phyloP scores from a whole-genome alignment of 2,329 filamentous ascomycete species.

The Phyllosticta paracitricarpa region DNA sequence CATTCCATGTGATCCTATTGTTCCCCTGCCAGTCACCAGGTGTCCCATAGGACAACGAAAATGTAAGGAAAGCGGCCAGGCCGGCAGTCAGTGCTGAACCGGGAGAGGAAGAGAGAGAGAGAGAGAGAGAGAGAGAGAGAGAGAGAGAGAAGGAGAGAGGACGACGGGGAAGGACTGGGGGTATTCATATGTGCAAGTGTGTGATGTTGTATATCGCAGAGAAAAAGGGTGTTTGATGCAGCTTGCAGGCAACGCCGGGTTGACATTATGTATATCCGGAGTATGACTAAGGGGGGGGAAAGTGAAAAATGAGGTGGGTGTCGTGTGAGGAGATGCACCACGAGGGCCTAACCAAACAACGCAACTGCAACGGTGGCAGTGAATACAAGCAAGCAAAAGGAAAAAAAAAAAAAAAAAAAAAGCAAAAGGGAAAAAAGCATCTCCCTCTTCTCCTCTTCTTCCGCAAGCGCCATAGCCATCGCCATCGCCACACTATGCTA shows the following conservation, averaged over 20 bases:
- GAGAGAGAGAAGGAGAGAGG: neutral
- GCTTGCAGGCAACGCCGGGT: neutral
- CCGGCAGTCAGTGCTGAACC: too few species aligned
- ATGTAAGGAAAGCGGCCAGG: too few species aligned
- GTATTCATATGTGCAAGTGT: neutral
- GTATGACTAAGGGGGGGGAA: too few species aligned
- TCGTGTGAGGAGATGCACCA: neutral
- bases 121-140: neutral
- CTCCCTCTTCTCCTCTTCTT: neutral
- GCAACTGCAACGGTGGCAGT: neutral
- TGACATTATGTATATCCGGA: neutral
- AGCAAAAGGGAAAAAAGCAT: neutral
- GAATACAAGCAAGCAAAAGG: neutral
- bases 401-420: neutral
- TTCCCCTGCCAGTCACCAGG: too few species aligned
- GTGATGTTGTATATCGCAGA: neutral
- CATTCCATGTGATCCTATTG: too few species aligned
- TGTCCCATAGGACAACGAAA: too few species aligned
- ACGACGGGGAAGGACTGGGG: neutral
- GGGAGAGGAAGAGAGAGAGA: neutral
- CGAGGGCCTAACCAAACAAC: neutral
- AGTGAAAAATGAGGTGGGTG: neutral
- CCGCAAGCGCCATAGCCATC: neutral
- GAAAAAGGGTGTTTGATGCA: too few species aligned
- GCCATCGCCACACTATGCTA: constrained; percentile 16